Evolutionary conservation across 768 basidiomycete species (phyloP), one percentile per base, ranked within the genome.

Genomic region (Rhodotorula babjevae): DNA sequence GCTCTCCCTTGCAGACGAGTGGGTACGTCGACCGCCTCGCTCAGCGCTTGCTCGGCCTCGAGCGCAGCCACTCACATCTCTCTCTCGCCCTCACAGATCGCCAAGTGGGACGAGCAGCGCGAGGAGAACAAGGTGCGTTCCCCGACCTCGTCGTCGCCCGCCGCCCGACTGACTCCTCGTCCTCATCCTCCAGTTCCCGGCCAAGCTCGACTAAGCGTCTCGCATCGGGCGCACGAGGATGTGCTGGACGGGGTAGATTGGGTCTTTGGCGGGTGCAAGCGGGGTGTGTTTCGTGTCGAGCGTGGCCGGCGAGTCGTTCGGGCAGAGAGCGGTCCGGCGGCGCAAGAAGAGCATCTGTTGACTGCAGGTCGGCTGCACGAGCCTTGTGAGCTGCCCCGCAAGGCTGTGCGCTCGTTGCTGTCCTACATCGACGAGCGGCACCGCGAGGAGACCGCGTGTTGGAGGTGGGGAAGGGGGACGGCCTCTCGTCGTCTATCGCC

Each of bases 81-180:
- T 49, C 33, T 46, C 12, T 7, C 44, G 9, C 36, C 36, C 14
- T 11, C 21, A 21, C 44, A 61, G 95, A 88, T 89, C 81, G 80
- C 84, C 78, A 92, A 89, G 84, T 98, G 89, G 84, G 94, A 99
- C 80, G 94, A 95, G 67, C 93, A 97, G 83, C 87, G 94, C 81
- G 93, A 98, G 81, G 88, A 82, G 81, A 93, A 98, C 81, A 87
- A 82, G 76, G 92, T 72, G 18, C 47, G 61, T 53, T 18, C n/a
- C 15, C 47, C 16, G 10, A 19, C 8, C 14, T 16, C 7, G 18
- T 14, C 56, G 18, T 2, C 12, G 12, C 15, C 53, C 29, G 2
- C 25, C n/a, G 29, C 44, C 6, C 44, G 44, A 6, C 63, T 44
- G 29, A 21, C 63, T 29, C 25, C 10, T 29, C 23, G 9, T 15